Evolutionary conservation across 805 yeast species (phyloP), one percentile per base, ranked within the genome.

Genomic region (Kazachstania africana): DNA sequence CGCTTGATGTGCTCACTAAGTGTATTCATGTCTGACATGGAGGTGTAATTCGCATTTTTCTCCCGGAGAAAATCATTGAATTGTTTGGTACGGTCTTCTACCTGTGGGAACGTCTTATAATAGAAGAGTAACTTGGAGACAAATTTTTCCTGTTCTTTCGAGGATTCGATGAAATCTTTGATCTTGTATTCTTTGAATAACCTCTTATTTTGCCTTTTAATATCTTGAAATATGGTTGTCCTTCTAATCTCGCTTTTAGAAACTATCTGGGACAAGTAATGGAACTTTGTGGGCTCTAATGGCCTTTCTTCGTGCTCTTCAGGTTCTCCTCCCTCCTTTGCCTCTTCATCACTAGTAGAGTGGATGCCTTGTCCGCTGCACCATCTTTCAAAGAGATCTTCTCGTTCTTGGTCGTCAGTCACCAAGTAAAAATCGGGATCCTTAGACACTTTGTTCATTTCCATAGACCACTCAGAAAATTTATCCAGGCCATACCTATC

Each of bases 331-430:
- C 36, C 37, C 4, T 33, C 35, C 2, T 35, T 40, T 8, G 31
- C 39, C 5, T 30, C 33, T 6, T 29, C 30, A 6, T 31, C 28
- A 6, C 24, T 18, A 1, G 29, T 32, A 6, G 29, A 23, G 2
- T 16, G n/a, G 22, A 20, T 35, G 5, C 23, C n/a, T n/a, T n/a
- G 33, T 15, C 12, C 15, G 16, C 31, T 46, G 35, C 63, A 48
- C 79, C 80, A 73, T 17, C 53, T 44, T 26, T 67, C 65, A 43
- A 65, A 74, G 2, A 62, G 40, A 1, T 45, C 54, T 30, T 53
- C 55, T 22, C 75, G 50, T 6, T 44, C 43, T 13, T 46, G 38
- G 25, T 62, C 57, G n/a, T n/a, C n/a, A n/a, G n/a, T n/a, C n/a
- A n/a, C n/a, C n/a, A n/a, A n/a, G n/a, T n/a, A n/a, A n/a, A n/a